Evolutionary conservation across 2,329 filamentous ascomycete species (phyloP).

Genomic region (Clarireedia hainanense): DNA sequence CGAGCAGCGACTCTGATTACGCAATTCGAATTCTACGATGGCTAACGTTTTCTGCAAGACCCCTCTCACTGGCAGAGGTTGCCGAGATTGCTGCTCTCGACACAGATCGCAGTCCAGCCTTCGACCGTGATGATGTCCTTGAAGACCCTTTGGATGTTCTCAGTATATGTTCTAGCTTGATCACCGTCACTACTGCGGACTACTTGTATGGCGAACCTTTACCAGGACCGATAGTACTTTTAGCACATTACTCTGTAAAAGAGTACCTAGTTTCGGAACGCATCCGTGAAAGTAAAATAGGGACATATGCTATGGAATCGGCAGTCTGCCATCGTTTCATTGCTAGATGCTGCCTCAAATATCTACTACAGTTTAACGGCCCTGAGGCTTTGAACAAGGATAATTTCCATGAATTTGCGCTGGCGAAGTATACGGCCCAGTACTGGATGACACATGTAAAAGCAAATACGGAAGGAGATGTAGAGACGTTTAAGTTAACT

Average conservation of each 20-base stretch:
- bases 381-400: neutral
- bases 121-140: slow-evolving; percentile 18
- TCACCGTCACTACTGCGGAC: neutral
- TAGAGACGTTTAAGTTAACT: neutral
- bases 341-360: slow-evolving; percentile 16
- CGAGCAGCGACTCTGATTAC: slow-evolving; percentile 14
- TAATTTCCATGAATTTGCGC: slow-evolving; percentile 5
- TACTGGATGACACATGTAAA: slow-evolving; percentile 6
- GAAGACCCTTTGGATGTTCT: slow-evolving; percentile 25
- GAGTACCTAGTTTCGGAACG: slow-evolving; percentile 26
- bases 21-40: slow-evolving; percentile 23
- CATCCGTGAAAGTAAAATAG: slow-evolving; percentile 2
- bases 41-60: slow-evolving; percentile 21
- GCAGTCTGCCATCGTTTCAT: slow-evolving; percentile 1
- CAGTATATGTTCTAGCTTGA: slow-evolving; percentile 4
- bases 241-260: slow-evolving; percentile 29
- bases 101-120: slow-evolving; percentile 16
- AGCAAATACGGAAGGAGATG: no score
- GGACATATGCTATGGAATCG: no score
- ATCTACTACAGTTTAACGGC: neutral
- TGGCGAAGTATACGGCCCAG: slow-evolving; percentile 7
- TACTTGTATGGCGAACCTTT: no score
- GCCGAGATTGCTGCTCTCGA: neutral
- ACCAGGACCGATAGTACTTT: neutral
- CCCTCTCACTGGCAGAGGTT: slow-evolving; percentile 23